These are phyloP conservation scores for Actinomortierella wolfii DNA, from an alignment of 371 early-diverging fungal species.

Conservation along the genomic window DNA sequence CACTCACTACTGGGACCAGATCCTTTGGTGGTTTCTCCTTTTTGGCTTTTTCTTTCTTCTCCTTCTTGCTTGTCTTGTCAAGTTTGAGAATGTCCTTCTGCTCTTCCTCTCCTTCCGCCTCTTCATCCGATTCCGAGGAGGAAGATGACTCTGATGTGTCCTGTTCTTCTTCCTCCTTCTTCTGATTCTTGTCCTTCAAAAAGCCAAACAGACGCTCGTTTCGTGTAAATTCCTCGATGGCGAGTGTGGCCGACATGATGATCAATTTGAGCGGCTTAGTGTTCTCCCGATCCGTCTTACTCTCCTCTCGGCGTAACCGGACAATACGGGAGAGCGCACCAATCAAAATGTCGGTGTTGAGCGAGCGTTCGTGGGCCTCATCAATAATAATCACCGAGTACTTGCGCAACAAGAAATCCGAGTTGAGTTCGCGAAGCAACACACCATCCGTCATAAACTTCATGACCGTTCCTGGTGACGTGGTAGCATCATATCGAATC, in stretches of 20 bases:
- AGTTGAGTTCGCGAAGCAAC: conserved; percentile 90
- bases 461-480: conserved; percentile 79
- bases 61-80: neutral
- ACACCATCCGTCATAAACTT: conserved; percentile 99
- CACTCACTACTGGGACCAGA: conserved; percentile 74
- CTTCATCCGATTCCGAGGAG: neutral
- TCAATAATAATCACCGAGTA: conserved; percentile 98
- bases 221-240: conserved; percentile 90
- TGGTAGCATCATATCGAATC: conserved; percentile 93
- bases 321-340: conserved; percentile 77
- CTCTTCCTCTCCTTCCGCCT: conserved; percentile 3
- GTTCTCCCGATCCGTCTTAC: conserved; percentile 57
- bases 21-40: conserved; percentile 28
- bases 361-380: conserved; percentile 99
- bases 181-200: conserved; percentile 11
- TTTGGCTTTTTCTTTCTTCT: neutral
- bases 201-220: conserved; percentile 77
- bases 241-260: conserved; percentile 99
- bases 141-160: too few species aligned
- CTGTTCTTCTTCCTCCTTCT: neutral
- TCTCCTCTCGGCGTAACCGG: conserved; percentile 50
- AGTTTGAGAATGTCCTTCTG: neutral
- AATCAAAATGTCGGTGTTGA: conserved; percentile 98
- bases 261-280: conserved; percentile 90
- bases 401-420: conserved; percentile 86